Percentiles rank a stretch among this genome's conserved stretches.
These are phyloP conservation scores for Achaetomium macrosporum DNA, from an alignment of 2,329 filamentous ascomycete species.

Conservation along the genomic window DNA sequence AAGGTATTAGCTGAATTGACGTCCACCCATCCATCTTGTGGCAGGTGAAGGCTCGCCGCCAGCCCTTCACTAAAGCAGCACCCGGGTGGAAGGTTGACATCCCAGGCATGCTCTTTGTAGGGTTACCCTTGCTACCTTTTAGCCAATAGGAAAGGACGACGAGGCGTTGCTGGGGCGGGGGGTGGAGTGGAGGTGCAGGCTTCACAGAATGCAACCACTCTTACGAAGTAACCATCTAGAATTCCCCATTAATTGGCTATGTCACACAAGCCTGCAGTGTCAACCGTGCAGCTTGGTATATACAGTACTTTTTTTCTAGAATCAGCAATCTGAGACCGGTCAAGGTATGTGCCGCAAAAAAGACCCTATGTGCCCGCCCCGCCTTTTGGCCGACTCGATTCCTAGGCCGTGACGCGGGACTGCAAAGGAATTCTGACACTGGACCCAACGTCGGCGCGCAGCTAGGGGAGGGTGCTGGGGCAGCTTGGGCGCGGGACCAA, in stretches of 20 bases:
- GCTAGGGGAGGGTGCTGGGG: slow-evolving; percentile 4
- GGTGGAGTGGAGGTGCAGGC: slow-evolving; percentile 5
- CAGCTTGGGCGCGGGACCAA: slow-evolving; percentile 6
- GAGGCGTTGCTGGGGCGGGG: background rate
- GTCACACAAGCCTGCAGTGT: slow-evolving; percentile 6
- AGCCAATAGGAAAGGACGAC: slow-evolving; percentile 4
- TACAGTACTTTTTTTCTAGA: background rate
- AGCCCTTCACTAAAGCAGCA: slow-evolving; percentile 2
- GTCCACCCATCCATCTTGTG: background rate
- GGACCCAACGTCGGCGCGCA: background rate
- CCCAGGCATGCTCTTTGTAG: background rate
- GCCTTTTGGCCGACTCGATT: background rate
- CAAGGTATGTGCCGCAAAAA: background rate
- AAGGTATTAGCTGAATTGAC: slow-evolving; percentile 12
- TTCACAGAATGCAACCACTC: background rate
- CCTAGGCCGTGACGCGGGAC: slow-evolving; percentile 5
- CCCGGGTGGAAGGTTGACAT: slow-evolving; percentile 1
- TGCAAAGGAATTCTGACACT: slow-evolving; percentile 5
- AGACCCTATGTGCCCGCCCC: background rate
- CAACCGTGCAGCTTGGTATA: background rate
- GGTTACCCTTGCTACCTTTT: background rate
- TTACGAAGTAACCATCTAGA: background rate
- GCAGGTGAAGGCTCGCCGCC: slow-evolving; percentile 1
- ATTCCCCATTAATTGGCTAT: slow-evolving; percentile 5
- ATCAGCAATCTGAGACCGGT: slow-evolving; percentile 3